Conservation (phyloP, 2,329 filamentous ascomycete species). For the Calcarisporium arbuscula region DNA sequence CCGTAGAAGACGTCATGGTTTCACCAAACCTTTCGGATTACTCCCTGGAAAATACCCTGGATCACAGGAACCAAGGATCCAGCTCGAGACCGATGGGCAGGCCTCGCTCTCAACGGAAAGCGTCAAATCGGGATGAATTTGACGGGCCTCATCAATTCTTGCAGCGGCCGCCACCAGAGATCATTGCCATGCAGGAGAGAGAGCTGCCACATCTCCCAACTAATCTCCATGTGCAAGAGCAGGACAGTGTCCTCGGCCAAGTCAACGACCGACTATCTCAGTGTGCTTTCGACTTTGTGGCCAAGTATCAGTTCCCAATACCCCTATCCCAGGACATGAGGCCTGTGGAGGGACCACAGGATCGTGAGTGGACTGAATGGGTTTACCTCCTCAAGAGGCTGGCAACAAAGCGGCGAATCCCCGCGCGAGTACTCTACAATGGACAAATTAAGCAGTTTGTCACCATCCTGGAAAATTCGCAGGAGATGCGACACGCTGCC, state of each 20-base stretch:
- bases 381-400: constrained; percentile 80
- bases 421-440: constrained; percentile 77
- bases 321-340: constrained; percentile 78
- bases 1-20: constrained; percentile 51
- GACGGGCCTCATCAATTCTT: constrained; percentile 81
- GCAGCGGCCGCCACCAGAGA: constrained; percentile 62
- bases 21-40: constrained; percentile 57
- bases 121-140: constrained; percentile 82
- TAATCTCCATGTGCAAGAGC: constrained; percentile 75
- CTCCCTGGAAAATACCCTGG: constrained; percentile 45
- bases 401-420: constrained; percentile 79
- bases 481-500: constrained; percentile 81
- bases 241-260: constrained; percentile 71
- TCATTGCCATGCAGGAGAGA: constrained; percentile 69
- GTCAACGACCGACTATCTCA: constrained; percentile 81
- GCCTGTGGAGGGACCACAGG: constrained; percentile 64
- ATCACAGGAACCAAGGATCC: constrained; percentile 28
- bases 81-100: constrained; percentile 43
- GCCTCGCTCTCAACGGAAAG: constrained; percentile 55
- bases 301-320: constrained; percentile 86
- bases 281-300: constrained; percentile 85
- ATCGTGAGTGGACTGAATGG: constrained; percentile 89
- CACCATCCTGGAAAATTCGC: constrained; percentile 78
- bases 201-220: constrained; percentile 78
- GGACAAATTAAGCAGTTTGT: constrained; percentile 89